Percentiles rank a stretch among this genome's conserved stretches.
phyloP scores from a whole-genome alignment of 495 filamentous ascomycete species.

The Neurospora hispaniola region DNA sequence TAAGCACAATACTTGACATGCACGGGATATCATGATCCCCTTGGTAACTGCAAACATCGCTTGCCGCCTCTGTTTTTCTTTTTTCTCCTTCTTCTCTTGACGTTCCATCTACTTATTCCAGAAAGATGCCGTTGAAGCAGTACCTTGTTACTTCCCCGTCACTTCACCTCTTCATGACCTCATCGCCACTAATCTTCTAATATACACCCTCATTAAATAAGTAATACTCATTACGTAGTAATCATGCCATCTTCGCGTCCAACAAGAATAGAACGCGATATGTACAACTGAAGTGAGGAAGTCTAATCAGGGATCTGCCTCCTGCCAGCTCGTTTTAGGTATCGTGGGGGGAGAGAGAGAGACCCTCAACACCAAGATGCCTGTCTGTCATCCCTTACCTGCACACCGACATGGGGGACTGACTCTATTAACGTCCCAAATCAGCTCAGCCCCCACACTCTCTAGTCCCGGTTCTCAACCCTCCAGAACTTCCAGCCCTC shows the following conservation, averaged over 20 bases:
- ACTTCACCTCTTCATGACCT: neutral
- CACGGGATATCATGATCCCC: neutral
- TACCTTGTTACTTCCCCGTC: neutral
- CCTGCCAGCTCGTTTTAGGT: neutral
- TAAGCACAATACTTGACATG: neutral
- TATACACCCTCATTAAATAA: neutral
- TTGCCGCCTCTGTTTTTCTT: neutral
- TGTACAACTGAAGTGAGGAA: neutral
- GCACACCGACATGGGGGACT: neutral
- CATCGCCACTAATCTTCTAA: neutral
- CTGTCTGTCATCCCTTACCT: neutral
- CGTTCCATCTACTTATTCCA: neutral
- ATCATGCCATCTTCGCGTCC: neutral
- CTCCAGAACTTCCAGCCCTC: slow-evolving; percentile 96
- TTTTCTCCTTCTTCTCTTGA: neutral
- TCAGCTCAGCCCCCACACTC: neutral
- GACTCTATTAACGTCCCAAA: neutral
- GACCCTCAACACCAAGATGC: neutral
- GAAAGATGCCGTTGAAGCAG: neutral
- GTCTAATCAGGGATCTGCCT: neutral
- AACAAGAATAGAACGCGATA: neutral
- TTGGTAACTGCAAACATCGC: neutral
- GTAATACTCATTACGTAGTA: neutral
- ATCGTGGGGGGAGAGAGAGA: neutral
- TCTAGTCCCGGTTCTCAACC: slow-evolving; percentile 30